A percentile compares a stretch with the other conserved stretches of the same genome.
phyloP scores from a whole-genome alignment of 495 filamentous ascomycete genomes.

The Jackrogersella minutella region DNA sequence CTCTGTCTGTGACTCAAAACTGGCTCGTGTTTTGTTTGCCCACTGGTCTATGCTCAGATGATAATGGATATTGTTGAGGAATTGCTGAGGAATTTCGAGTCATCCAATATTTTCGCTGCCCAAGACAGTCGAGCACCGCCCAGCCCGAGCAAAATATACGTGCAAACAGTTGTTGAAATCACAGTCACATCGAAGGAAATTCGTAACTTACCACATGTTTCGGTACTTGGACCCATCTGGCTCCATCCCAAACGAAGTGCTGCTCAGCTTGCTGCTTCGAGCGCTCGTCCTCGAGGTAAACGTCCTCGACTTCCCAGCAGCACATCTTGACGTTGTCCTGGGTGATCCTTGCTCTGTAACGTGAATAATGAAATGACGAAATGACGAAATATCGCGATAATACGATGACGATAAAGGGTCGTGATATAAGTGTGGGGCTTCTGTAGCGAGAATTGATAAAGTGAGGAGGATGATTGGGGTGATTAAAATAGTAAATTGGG shows the following conservation, averaged over 20 bases:
- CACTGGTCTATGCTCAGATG: too few relatives aligned
- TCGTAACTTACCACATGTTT: constrained; percentile 27
- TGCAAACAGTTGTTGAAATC: not conserved
- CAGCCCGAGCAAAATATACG: not conserved
- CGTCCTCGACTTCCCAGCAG: constrained; percentile 54
- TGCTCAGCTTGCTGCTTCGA: constrained; percentile 11
- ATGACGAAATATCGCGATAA: too few relatives aligned
- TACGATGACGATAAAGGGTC: not conserved
- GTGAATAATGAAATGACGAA: not conserved
- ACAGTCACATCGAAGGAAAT: not conserved
- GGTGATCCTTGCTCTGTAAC: not conserved
- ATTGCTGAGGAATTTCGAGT: too few relatives aligned
- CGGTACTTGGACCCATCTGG: constrained; percentile 37
- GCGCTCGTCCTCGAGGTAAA: constrained; percentile 49
- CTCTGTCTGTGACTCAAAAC: too few relatives aligned
- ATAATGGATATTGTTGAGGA: too few relatives aligned
- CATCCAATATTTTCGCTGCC: not conserved
- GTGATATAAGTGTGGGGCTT: not conserved
- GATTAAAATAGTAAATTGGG: not conserved
- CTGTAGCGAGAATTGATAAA: not conserved
- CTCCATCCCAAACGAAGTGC: constrained; percentile 50
- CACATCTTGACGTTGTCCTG: constrained; percentile 45
- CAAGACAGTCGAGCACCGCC: not conserved
- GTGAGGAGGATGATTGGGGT: not conserved
- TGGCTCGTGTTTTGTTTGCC: too few relatives aligned